Percentiles rank a stretch among this genome's conserved stretches.
Evolutionary conservation across 768 basidiomycete species (phyloP).

Genomic region (Naematelia encephala): DNA sequence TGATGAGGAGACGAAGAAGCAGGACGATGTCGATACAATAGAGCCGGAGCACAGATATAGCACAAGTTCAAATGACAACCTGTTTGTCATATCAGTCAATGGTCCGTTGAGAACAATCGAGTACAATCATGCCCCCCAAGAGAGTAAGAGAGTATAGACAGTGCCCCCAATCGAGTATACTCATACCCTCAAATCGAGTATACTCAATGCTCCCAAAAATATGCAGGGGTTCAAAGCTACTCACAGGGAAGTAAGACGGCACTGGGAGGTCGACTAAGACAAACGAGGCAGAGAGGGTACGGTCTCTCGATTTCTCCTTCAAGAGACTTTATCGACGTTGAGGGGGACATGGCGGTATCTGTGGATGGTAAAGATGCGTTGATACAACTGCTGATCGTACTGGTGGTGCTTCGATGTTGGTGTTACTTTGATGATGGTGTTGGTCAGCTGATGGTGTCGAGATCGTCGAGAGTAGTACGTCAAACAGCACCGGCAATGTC

Average conservation of each 20-base stretch:
- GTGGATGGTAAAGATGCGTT: neutral
- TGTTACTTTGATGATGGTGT: neutral
- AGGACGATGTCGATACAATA: constrained; percentile 8
- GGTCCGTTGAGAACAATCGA: too few relatives aligned
- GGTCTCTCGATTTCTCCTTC: constrained; percentile 5
- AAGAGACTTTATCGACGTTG: neutral
- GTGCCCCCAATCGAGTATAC: too few relatives aligned
- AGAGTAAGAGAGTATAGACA: too few relatives aligned
- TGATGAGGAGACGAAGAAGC: neutral
- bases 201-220: too few relatives aligned
- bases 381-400: neutral
- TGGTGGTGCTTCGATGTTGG: neutral
- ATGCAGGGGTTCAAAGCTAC: too few relatives aligned
- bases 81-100: constrained; percentile 4
- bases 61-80: constrained; percentile 38
- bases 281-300: constrained; percentile 28
- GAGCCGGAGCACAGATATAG: constrained; percentile 28
- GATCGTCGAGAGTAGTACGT: too few relatives aligned
- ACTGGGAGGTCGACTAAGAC: constrained; percentile 29
- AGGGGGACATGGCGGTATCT: neutral
- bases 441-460: too few relatives aligned
- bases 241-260: constrained; percentile 35
- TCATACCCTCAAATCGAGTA: too few relatives aligned
- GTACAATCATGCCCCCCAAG: too few relatives aligned
- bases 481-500: too few relatives aligned